A percentile compares a stretch with the other conserved stretches of the same genome.
phyloP scores from a whole-genome alignment of 1,284 basidiomycete species.

The Ceratobasidium sp. region DNA sequence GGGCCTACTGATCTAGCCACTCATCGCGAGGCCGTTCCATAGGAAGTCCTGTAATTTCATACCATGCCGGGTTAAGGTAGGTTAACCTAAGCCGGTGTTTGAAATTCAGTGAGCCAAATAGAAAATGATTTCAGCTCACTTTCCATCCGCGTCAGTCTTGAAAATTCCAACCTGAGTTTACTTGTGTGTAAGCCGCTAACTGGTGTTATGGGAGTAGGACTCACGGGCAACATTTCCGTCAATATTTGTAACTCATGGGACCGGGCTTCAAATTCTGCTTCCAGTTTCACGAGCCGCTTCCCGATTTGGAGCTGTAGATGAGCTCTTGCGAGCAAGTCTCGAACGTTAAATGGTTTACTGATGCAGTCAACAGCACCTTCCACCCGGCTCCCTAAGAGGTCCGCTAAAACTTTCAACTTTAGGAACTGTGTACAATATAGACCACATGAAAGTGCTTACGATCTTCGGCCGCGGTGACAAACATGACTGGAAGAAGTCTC shows the following conservation, averaged over 20 bases:
- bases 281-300: constrained; percentile 45
- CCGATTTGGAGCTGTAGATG: constrained; percentile 47
- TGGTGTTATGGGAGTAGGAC: neutral
- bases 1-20: constrained; percentile 21
- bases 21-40: constrained; percentile 6
- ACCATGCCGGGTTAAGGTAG: constrained; percentile 29
- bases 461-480: constrained; percentile 42
- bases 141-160: constrained; percentile 24
- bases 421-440: constrained; percentile 42
- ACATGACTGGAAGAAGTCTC: constrained; percentile 46
- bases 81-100: neutral
- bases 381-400: constrained; percentile 1
- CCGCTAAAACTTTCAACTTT: neutral
- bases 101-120: neutral
- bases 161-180: constrained; percentile 25
- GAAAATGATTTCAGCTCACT: neutral
- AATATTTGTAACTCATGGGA: constrained; percentile 46
- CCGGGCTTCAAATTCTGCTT: constrained; percentile 48
- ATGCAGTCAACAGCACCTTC: constrained; percentile 50
- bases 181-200: neutral
- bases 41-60: constrained; percentile 6
- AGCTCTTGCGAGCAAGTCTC: constrained; percentile 53
- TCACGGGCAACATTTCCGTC: constrained; percentile 38
- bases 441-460: neutral
- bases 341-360: constrained; percentile 46